Evolutionary conservation across 306 rosid species (phyloP), one percentile per base, ranked within the genome.

Genomic region (Corylus heterophylla): DNA sequence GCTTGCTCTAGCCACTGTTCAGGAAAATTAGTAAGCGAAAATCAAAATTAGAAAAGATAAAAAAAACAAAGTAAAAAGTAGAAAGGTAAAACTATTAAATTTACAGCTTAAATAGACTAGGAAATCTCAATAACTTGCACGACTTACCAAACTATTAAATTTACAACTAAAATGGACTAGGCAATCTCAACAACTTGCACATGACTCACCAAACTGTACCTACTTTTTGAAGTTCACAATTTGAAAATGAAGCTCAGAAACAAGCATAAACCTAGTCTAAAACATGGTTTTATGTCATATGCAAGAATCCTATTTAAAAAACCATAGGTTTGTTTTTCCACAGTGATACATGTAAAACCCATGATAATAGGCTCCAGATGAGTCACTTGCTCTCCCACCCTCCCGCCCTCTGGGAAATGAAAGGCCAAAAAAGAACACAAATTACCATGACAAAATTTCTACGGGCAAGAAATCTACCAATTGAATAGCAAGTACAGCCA

Each of bases 1-100:
- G 91, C 89, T 76, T 91, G 97, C 69, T 89, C 90, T 66, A 85
- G 88, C 99, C 99, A 95, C 99, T 95, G 89, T 76, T 80, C 59
- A 78, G 59, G 59, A 47, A 78, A 78, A 83, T 54, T 86, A 35
- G 54, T 39, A 78, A 83, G 48, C 76, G 82, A 81, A 78, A 68
- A 82, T 82, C 52, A 80, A 69, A 35, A 61, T 56, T 51, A 56
- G 76, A 78, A 70, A 70, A 20, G 39, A 20, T 27, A n/a, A 31
- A 31, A n/a, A 44, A 45, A 39, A 52, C 61, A 72, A 74, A 12
- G 17, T 13, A 12, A 35, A 59, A 74, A 50, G 45, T 20, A 54
- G 58, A 37, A 51, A 64, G 18, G 74, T 73, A 71, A 79, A 56
- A 31, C 37, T 12, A 75, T 5, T 62, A 56, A 58, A 77, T 51